A percentile compares a stretch with the other conserved stretches of the same genome.
These are phyloP conservation scores for Sonneratia alba DNA, from an alignment of 345 rosid genomes.

Conservation along the genomic window DNA sequence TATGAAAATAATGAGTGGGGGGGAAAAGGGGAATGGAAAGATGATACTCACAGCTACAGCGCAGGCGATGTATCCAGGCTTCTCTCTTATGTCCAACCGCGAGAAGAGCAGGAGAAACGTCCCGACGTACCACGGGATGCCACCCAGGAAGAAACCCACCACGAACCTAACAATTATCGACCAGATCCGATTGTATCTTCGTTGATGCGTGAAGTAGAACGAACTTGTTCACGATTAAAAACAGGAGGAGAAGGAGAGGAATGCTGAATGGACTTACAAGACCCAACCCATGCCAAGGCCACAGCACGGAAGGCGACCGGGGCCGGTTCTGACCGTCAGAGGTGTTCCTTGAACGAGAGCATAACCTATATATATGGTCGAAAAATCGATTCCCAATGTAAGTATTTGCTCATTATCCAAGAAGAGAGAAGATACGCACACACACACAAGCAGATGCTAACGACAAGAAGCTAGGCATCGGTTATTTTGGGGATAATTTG, in stretches of 20 bases:
- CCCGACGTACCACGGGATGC: conserved; percentile 81
- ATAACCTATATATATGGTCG: no score
- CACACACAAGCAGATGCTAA: no score
- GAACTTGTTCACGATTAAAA: no score
- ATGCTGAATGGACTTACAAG: conserved; percentile 39
- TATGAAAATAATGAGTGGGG: no score
- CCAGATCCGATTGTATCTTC: no score
- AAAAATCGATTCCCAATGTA: no score
- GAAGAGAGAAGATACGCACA: no score
- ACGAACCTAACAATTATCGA: conserved; percentile 38
- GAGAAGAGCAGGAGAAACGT: conserved; percentile 44
- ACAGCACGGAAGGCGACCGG: conserved; percentile 54
- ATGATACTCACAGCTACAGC: conserved; percentile 55
- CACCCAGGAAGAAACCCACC: conserved; percentile 77
- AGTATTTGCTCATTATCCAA: no score
- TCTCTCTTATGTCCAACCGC: conserved; percentile 59
- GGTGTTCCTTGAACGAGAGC: conserved; percentile 30
- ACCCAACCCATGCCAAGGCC: conserved; percentile 91
- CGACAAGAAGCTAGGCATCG: no score
- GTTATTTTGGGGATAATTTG: no score
- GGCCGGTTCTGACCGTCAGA: conserved; percentile 18
- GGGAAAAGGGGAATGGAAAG: no score
- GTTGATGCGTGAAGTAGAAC: no score
- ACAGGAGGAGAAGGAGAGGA: background rate
- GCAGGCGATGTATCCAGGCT: conserved; percentile 81